Evolutionary conservation across 805 yeast genomes (phyloP).

Genomic region (Candida patagonica): DNA sequence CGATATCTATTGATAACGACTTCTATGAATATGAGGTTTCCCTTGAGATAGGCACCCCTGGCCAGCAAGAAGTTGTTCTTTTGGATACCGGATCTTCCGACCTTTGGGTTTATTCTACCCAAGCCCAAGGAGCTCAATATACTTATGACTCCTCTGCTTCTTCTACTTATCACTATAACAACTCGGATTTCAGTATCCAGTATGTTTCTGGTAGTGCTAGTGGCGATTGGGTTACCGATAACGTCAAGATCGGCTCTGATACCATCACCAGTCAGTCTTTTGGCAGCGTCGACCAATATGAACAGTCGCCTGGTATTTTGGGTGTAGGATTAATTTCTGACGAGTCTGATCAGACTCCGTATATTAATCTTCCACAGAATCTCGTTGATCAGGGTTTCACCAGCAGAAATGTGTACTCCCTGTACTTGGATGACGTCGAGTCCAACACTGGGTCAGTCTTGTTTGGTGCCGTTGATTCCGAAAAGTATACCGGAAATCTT

Average conservation of each 20-base stretch:
- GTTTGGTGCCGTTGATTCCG: slow-evolving; percentile 45
- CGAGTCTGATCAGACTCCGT: slow-evolving; percentile 25
- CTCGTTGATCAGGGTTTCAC: slow-evolving; percentile 49
- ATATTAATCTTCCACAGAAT: slow-evolving; percentile 53
- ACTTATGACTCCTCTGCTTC: slow-evolving; percentile 10
- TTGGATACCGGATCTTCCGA: slow-evolving; percentile 44
- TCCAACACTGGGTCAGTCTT: slow-evolving; percentile 22
- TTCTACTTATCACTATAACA: slow-evolving; percentile 17
- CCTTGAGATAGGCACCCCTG: slow-evolving; percentile 34
- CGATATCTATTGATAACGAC: slow-evolving; percentile 6
- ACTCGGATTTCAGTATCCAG: slow-evolving; percentile 18
- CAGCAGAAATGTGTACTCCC: slow-evolving; percentile 46
- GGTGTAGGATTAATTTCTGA: slow-evolving; percentile 22
- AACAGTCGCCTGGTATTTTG: slow-evolving; percentile 14
- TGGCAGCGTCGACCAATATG: slow-evolving; percentile 8
- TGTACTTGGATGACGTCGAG: slow-evolving; percentile 40
- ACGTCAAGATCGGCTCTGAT: slow-evolving; percentile 39
- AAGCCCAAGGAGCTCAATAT: slow-evolving; percentile 10
- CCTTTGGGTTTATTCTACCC: slow-evolving; percentile 35
- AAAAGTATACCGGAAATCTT: slow-evolving; percentile 33
- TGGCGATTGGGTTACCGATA: slow-evolving; percentile 55
- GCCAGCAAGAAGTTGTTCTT: slow-evolving; percentile 31
- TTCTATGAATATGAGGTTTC: slow-evolving; percentile 10
- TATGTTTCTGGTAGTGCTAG: slow-evolving; percentile 32
- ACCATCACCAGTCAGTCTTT: slow-evolving; percentile 28